Conservation (phyloP, 2,329 filamentous ascomycete species). For the Onygena corvina region DNA sequence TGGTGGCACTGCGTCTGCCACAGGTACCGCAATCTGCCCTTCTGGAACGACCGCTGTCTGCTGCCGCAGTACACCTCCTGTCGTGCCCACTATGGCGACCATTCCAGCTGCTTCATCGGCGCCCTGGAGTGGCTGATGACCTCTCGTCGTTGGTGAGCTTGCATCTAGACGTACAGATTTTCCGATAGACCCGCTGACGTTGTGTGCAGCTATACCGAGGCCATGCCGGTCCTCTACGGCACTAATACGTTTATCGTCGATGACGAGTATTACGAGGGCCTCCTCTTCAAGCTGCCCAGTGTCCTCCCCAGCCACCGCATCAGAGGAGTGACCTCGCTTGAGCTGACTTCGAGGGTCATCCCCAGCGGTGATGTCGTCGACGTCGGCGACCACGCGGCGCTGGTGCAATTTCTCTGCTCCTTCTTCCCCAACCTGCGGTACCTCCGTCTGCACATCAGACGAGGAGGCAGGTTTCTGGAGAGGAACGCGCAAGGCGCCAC, state of each 20-base stretch:
- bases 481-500: neutral
- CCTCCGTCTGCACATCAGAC: neutral
- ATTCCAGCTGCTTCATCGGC: conserved; percentile 1
- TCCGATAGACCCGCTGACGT: neutral
- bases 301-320: neutral
- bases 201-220: neutral
- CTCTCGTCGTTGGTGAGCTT: neutral
- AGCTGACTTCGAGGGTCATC: conserved; percentile 3
- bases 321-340: neutral
- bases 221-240: neutral
- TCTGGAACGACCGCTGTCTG: neutral
- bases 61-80: conserved; percentile 1
- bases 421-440: neutral
- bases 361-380: neutral
- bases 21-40: neutral
- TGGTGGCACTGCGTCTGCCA: conserved; percentile 4
- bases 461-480: neutral
- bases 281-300: neutral
- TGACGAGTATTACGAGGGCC: neutral
- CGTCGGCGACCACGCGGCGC: neutral
- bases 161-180: neutral
- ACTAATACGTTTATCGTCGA: conserved; percentile 1
- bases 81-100: conserved; percentile 1
- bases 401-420: neutral
- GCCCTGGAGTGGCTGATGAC: neutral